phyloP scores from a whole-genome alignment of 225 moss, liverwort and hornwort genomes.

The Pseudoscleropodium purum region DNA sequence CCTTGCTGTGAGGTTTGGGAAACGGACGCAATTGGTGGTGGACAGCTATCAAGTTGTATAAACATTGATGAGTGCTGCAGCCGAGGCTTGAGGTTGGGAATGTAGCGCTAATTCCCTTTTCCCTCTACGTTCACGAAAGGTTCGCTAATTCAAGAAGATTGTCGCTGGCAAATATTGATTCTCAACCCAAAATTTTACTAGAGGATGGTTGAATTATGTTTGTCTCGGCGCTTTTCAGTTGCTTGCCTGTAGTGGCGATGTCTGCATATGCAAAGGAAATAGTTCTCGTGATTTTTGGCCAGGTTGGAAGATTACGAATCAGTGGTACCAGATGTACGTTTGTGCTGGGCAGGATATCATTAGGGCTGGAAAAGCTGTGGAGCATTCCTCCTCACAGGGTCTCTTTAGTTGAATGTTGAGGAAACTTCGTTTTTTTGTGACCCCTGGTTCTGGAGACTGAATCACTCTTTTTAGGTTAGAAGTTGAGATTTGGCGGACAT shows the following conservation, averaged over 20 bases:
- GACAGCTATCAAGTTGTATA: slow-evolving; percentile 91
- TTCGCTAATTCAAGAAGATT: neutral
- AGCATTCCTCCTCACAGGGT: neutral
- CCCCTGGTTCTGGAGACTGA: slow-evolving; percentile 5
- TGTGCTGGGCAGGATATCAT: neutral
- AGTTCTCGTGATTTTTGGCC: slow-evolving; percentile 25
- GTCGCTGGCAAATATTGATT: slow-evolving; percentile 1
- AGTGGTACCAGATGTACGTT: neutral
- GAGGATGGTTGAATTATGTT: neutral
- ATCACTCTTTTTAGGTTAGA: slow-evolving; percentile 11
- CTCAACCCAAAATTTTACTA: neutral
- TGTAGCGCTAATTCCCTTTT: neutral
- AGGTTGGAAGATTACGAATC: neutral
- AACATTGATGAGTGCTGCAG: neutral
- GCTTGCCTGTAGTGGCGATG: neutral
- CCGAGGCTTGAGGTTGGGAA: neutral
- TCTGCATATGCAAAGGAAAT: neutral
- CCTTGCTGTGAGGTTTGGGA: slow-evolving; percentile 49
- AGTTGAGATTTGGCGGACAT: slow-evolving; percentile 15
- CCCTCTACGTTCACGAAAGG: neutral
- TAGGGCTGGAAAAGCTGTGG: neutral
- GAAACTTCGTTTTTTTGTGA: neutral
- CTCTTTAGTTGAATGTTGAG: neutral
- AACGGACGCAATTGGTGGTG: slow-evolving; percentile 79
- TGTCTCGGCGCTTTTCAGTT: slow-evolving; percentile 1